Conservation (phyloP, 805 yeast genomes). For the Scheffersomyces spartinae region DNA sequence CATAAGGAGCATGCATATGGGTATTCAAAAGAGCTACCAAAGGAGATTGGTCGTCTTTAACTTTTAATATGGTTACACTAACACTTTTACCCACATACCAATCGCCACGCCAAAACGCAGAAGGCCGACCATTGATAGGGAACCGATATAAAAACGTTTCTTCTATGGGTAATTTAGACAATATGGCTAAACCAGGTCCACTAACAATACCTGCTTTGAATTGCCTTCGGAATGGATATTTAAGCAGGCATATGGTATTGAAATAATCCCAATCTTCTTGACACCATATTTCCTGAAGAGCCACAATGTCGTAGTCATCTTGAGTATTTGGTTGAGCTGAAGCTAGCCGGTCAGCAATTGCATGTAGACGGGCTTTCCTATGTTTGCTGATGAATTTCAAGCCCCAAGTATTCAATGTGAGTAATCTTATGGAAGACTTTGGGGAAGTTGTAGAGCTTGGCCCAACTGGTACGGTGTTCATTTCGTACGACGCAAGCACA, state of each 20-base stretch:
- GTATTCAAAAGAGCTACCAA: conserved; percentile 77
- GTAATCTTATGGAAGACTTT: conserved; percentile 26
- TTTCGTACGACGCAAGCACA: no score
- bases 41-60: conserved; percentile 31
- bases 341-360: conserved; percentile 60
- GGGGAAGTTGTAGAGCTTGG: background rate
- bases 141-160: conserved; percentile 71
- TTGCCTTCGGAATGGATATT: conserved; percentile 54
- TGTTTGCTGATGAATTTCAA: conserved; percentile 69
- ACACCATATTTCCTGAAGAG: conserved; percentile 94
- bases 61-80: conserved; percentile 55
- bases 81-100: conserved; percentile 94
- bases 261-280: conserved; percentile 71
- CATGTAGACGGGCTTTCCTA: conserved; percentile 52
- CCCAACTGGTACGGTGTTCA: background rate
- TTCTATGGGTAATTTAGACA: conserved; percentile 76
- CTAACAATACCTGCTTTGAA: conserved; percentile 78
- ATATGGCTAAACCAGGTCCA: conserved; percentile 86
- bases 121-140: conserved; percentile 89
- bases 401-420: conserved; percentile 85
- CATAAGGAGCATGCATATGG: conserved; percentile 97
- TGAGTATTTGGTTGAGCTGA: conserved; percentile 9
- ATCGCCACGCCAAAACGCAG: conserved; percentile 90
- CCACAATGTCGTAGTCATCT: conserved; percentile 65
- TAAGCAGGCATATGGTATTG: conserved; percentile 26